Evolutionary conservation across 306 rosid genomes (phyloP).

Genomic region (Lathyrus tuberosus): DNA sequence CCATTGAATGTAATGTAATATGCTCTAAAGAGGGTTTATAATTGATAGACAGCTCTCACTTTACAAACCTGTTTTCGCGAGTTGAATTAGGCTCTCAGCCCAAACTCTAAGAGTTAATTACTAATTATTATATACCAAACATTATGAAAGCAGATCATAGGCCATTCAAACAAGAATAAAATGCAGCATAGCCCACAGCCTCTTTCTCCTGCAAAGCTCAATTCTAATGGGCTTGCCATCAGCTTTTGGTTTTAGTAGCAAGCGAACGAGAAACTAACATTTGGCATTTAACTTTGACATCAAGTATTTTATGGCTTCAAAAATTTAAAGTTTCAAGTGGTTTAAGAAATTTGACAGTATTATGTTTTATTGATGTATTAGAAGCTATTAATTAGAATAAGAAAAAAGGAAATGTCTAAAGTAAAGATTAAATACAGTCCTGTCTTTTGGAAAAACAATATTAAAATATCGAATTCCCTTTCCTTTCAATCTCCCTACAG

Average conservation of each 20-base stretch:
- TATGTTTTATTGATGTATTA: background rate
- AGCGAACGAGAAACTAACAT: slow-evolving; percentile 5
- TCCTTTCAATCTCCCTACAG: slow-evolving; percentile 10
- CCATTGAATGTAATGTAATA: background rate
- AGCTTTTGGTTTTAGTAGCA: slow-evolving; percentile 12
- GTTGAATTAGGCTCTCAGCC: background rate
- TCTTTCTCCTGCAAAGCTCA: slow-evolving; percentile 8
- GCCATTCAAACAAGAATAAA: background rate
- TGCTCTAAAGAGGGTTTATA: background rate
- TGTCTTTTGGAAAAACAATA: background rate
- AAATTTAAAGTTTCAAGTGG: slow-evolving; percentile 19
- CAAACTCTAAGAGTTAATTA: background rate
- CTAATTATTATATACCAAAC: slow-evolving; percentile 17
- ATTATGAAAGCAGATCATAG: background rate
- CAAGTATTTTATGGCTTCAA: background rate
- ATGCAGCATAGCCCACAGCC: background rate
- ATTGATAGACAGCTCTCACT: background rate
- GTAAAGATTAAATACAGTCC: background rate
- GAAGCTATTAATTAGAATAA: slow-evolving; percentile 22
- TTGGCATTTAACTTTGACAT: slow-evolving; percentile 15
- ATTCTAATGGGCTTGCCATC: slow-evolving; percentile 21
- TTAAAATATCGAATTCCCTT: background rate
- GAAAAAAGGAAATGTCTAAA: slow-evolving; percentile 2
- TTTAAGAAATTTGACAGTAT: background rate
- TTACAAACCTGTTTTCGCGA: background rate